Percentiles rank a stretch among this genome's conserved stretches.
These are phyloP conservation scores for Fusarium coffeatum DNA, from an alignment of 2,329 filamentous ascomycete genomes.

Conservation along the genomic window DNA sequence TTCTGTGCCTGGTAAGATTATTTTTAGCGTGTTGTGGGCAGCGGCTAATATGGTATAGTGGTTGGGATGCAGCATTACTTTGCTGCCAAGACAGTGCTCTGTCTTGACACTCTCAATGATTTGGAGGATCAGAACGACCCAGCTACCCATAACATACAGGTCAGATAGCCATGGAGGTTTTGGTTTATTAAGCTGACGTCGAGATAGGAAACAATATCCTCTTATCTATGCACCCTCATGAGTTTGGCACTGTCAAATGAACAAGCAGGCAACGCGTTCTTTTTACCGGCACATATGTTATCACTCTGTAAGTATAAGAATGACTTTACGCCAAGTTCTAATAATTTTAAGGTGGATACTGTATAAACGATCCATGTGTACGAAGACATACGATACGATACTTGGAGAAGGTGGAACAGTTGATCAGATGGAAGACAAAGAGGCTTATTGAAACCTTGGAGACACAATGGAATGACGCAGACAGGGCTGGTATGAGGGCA, in stretches of 20 bases:
- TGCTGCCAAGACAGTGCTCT: constrained; percentile 1
- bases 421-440: constrained; percentile 12
- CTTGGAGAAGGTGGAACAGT: background rate
- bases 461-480: background rate
- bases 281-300: constrained; percentile 10
- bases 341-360: background rate
- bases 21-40: rapidly evolving
- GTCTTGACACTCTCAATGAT: background rate
- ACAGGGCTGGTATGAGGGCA: background rate
- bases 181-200: background rate
- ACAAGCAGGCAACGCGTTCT: constrained; percentile 1
- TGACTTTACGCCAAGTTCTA: rapidly evolving
- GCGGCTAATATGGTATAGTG: background rate
- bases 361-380: background rate
- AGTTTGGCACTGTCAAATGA: background rate
- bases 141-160: background rate
- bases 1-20: background rate
- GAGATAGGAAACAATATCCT: background rate
- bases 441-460: background rate
- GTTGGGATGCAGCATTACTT: constrained; percentile 17
- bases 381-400: background rate
- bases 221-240: constrained; percentile 3
- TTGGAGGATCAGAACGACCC: rapidly evolving
- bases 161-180: background rate
- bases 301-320: background rate